Conservation (phyloP, 2,329 filamentous ascomycete species). For the Lasiodiplodia citricola region DNA sequence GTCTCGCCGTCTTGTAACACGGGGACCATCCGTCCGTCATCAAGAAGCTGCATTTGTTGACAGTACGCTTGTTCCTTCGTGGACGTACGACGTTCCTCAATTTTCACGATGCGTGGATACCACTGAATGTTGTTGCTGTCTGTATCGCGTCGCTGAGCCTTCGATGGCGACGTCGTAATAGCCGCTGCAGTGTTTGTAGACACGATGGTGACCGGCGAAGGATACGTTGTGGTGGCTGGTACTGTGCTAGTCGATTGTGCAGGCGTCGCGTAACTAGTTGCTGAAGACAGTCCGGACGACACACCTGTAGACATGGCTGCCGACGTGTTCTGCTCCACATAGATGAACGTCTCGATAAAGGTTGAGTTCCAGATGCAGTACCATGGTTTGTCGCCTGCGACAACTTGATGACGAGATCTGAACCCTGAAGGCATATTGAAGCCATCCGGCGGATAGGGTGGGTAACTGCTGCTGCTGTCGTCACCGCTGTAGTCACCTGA, state of each 20-base stretch:
- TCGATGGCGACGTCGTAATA: conserved; percentile 1
- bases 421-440: conserved; percentile 21
- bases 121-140: conserved; percentile 28
- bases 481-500: background rate
- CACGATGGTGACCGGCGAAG: conserved; percentile 25
- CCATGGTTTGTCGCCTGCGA: conserved; percentile 68
- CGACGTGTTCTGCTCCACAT: conserved; percentile 60
- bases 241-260: conserved; percentile 9
- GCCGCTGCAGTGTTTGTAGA: conserved; percentile 28
- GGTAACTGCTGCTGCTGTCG: background rate
- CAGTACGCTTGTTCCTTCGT: conserved; percentile 61
- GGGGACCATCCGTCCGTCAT: conserved; percentile 52
- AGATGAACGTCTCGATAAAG: conserved; percentile 70
- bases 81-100: conserved; percentile 66
- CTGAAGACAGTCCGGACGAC: conserved; percentile 29
- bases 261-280: conserved; percentile 31
- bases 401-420: conserved; percentile 49
- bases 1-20: background rate
- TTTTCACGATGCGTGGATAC: conserved; percentile 67
- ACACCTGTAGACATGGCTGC: conserved; percentile 36
- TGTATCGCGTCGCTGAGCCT: conserved; percentile 15
- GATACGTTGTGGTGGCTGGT: conserved; percentile 5
- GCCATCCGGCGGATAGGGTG: background rate
- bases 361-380: conserved; percentile 74
- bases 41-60: conserved; percentile 66